A percentile compares a stretch with the other conserved stretches of the same genome.
These are phyloP conservation scores for Annulohypoxylon moriforme DNA, from an alignment of 495 filamentous ascomycete genomes.

Conservation along the genomic window DNA sequence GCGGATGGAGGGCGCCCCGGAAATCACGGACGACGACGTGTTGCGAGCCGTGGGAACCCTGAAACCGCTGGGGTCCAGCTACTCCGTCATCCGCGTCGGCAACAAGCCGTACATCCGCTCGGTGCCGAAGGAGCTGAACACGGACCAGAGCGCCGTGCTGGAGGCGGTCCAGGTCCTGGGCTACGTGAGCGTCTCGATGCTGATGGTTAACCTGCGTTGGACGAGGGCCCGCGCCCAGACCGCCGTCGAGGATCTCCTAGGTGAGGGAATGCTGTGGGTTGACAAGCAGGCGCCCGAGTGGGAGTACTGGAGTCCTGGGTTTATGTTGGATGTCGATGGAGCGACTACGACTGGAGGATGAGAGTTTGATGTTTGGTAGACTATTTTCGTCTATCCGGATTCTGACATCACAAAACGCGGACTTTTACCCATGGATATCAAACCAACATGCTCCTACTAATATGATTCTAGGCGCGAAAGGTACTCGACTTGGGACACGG, in stretches of 20 bases:
- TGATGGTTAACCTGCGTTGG: conserved; percentile 91
- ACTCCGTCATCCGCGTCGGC: conserved; percentile 83
- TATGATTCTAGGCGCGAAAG: background rate
- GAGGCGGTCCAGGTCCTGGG: conserved; percentile 88
- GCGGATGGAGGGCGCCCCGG: conserved; percentile 76
- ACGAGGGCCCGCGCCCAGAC: conserved; percentile 85
- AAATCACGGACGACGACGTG: conserved; percentile 88
- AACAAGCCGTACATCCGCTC: conserved; percentile 88
- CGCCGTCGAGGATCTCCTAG: conserved; percentile 89
- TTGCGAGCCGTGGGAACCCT: conserved; percentile 88
- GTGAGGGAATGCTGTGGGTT: conserved; percentile 93
- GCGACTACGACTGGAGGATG: conserved; percentile 24
- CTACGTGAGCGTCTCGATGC: conserved; percentile 90
- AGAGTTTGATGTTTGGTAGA: background rate
- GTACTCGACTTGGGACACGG: background rate
- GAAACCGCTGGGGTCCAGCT: conserved; percentile 86
- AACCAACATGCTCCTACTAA: background rate
- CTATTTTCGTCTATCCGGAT: background rate
- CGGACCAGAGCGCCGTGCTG: conserved; percentile 90
- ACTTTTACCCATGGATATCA: background rate
- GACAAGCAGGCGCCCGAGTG: conserved; percentile 87
- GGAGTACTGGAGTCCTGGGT: conserved; percentile 94
- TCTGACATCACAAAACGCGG: background rate
- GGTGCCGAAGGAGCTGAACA: conserved; percentile 95
- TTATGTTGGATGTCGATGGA: conserved; percentile 58